Percentiles rank a stretch among this genome's conserved stretches.
phyloP scores from a whole-genome alignment of 129 eudicot species.

The Mikania micrantha region DNA sequence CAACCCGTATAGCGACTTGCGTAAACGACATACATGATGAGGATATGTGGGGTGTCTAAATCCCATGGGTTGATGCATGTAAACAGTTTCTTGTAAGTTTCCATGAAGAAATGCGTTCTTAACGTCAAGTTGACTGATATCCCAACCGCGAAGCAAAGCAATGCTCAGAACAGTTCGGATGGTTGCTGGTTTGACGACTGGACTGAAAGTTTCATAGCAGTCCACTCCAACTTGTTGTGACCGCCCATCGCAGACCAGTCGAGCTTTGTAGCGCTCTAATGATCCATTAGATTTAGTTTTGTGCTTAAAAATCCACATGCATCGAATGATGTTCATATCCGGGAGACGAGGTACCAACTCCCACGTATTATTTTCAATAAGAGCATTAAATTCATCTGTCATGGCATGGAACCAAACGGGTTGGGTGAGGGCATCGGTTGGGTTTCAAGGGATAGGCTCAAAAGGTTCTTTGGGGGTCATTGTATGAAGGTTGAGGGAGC shows the following conservation, averaged over 20 bases:
- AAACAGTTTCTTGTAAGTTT: background rate
- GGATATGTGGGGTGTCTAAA: background rate
- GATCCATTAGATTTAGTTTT: background rate
- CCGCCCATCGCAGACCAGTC: background rate
- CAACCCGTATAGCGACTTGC: no score
- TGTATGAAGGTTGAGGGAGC: no score
- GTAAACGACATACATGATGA: no score
- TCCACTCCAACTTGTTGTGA: background rate
- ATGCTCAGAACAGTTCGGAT: no score
- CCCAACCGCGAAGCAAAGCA: no score
- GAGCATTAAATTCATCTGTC: background rate
- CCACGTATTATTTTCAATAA: background rate
- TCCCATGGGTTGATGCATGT: background rate
- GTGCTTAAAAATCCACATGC: background rate
- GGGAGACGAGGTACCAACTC: background rate
- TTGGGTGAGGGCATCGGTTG: no score
- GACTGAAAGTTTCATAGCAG: background rate
- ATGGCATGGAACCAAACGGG: no score
- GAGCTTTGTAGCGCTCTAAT: background rate
- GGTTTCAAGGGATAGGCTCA: no score
- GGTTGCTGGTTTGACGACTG: background rate
- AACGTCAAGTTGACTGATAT: no score
- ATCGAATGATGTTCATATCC: background rate
- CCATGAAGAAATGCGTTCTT: background rate
- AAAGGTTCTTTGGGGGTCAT: no score